Base-by-base conservation (phyloP, 2,329 filamentous ascomycete genomes). In the Talaromyces sp. region DNA sequence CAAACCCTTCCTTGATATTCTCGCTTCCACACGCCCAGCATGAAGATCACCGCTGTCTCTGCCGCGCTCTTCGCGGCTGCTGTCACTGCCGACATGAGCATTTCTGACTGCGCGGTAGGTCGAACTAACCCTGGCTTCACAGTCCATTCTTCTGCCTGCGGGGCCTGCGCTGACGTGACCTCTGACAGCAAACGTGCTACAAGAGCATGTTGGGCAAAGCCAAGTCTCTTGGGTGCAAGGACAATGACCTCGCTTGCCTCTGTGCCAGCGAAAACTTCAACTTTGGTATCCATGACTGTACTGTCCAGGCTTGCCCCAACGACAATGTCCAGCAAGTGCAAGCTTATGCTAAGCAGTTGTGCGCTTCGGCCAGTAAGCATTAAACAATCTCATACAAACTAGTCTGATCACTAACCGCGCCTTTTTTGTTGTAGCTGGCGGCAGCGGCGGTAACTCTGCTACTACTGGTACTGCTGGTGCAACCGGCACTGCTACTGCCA, bases 211-310 rank as follows among this genome's bases (percentile, higher is more conserved):
- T 76, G 63, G 69, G 63, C 58, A 71, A 74, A 67, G 77, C 76
- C 51, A 33, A 62, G 3, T 66, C 71, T 4, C 68, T 81, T n/a
- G 75, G 76, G 55, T 81, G 79, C 69, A 64, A 66, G 27, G 44
- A 65, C 28, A 67, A 65, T 52, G 76, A 81, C 63, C 52, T 72
- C 51, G 58, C 59, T 30, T 81, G 79, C 65, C 71, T 78, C 49
- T 81, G 78, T 72, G 69, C 65, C 39, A 75, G 68, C 58, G 33
- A 64, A 25, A 64, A 81, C 72, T 81, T 81, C 67, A 61, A 67
- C 32, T 76, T 70, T 63, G 80, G 80, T 61, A 72, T 82, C 55
- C 77, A 74, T 42, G 80, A 82, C 69, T 82, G 80, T 72, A 76
- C 76, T 47, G 53, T 65, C 17, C 63, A 80, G 67, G 75, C 78